A percentile compares a stretch with the other conserved stretches of the same genome.
phyloP scores from a whole-genome alignment of 495 filamentous ascomycete species.

The Lophium mytilinum region DNA sequence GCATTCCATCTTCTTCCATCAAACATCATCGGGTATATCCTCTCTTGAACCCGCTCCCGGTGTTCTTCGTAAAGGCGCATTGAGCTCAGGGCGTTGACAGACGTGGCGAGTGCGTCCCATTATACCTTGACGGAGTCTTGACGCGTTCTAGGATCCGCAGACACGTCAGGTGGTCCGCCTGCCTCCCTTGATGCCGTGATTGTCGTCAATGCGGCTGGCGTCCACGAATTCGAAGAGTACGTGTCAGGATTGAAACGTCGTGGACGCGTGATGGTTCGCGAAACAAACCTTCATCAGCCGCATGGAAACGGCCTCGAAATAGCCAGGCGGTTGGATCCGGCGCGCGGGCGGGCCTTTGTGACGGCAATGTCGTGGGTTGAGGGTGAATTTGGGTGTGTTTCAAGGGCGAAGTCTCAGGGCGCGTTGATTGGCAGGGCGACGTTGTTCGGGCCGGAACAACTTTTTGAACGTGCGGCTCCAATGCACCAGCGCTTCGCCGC shows the following conservation, averaged over 20 bases:
- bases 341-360: neutral
- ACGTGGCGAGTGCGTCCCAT: too few species aligned
- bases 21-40: too few species aligned
- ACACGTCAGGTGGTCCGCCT: too few species aligned
- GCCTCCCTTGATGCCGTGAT: too few species aligned
- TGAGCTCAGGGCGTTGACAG: too few species aligned
- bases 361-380: slow-evolving; percentile 8
- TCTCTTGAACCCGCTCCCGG: too few species aligned
- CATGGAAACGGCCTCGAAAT: slow-evolving; percentile 1
- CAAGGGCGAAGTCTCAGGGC: neutral
- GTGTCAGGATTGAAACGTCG: neutral
- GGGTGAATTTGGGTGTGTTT: slow-evolving; percentile 5
- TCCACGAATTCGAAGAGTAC: too few species aligned
- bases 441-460: neutral
- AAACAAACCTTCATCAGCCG: neutral
- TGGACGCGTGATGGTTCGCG: neutral
- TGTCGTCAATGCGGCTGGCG: too few species aligned
- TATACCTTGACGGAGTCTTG: too few species aligned
- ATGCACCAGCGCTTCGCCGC: slow-evolving; percentile 12
- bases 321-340: neutral
- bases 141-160: too few species aligned
- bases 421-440: slow-evolving; percentile 16
- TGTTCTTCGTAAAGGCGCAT: too few species aligned
- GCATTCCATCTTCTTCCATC: too few species aligned
- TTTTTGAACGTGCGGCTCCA: neutral